Percentiles rank a stretch among this genome's conserved stretches.
Conservation (phyloP, 192 early-diverging fungal species). For the Gigaspora rosea region DNA sequence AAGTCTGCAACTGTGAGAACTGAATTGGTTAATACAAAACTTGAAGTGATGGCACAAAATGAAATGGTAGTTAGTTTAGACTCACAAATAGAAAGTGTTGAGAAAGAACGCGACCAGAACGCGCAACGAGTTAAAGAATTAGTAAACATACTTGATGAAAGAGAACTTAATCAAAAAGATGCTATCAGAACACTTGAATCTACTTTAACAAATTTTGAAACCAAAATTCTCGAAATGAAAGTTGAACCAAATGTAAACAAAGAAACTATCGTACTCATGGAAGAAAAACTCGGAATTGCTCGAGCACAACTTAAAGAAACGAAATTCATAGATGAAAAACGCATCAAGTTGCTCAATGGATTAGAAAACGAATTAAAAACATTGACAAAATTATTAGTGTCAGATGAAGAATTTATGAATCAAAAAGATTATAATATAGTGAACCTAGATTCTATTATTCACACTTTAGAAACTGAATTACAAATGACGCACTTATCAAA, state of each 20-base stretch:
- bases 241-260: neutral
- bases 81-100: neutral
- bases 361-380: neutral
- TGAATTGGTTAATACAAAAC: conserved; percentile 1
- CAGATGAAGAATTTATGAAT: neutral
- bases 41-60: conserved; percentile 5
- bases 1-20: neutral
- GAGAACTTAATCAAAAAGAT: neutral
- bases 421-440: neutral
- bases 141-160: neutral
- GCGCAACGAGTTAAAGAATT: neutral
- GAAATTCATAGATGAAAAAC: neutral
- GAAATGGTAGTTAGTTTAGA: neutral
- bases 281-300: neutral
- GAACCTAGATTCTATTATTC: neutral
- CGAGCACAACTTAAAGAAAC: neutral
- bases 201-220: neutral
- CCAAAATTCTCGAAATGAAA: neutral
- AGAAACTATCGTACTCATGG: neutral
- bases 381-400: neutral
- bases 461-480: neutral
- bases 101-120: neutral
- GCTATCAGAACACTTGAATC: neutral
- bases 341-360: neutral
- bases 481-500: neutral